A percentile compares a stretch with the other conserved stretches of the same genome.
phyloP scores from a whole-genome alignment of 2,329 filamentous ascomycete species.

The Alternaria novae-zelandiae region DNA sequence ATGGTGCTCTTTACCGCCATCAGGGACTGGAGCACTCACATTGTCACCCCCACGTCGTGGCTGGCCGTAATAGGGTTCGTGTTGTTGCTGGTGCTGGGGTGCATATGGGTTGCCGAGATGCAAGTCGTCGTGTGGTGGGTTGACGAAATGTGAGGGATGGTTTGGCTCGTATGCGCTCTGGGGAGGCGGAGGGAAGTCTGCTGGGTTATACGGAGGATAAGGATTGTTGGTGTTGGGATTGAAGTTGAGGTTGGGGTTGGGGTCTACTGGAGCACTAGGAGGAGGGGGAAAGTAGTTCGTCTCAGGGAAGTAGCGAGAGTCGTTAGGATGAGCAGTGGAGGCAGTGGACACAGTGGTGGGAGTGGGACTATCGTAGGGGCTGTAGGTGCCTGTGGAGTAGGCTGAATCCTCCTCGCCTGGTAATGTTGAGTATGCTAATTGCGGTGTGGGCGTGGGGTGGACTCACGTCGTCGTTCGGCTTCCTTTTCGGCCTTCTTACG shows the following conservation, averaged over 20 bases:
- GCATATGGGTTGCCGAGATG: slow-evolving; percentile 38
- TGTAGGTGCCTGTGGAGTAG: slow-evolving; percentile 44
- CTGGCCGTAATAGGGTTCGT: slow-evolving; percentile 41
- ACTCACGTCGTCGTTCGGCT: slow-evolving; percentile 59
- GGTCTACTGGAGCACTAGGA: slow-evolving; percentile 41
- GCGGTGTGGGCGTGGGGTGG: slow-evolving; percentile 11
- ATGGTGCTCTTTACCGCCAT: slow-evolving; percentile 36
- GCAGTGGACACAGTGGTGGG: slow-evolving; percentile 48
- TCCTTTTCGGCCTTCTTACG: slow-evolving; percentile 62
- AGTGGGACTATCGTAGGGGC: slow-evolving; percentile 30
- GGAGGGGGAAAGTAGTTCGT: slow-evolving; percentile 59
- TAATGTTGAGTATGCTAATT: slow-evolving; percentile 25
- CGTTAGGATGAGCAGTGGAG: slow-evolving; percentile 40
- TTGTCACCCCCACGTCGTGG: slow-evolving; percentile 51
- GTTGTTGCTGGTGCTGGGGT: slow-evolving; percentile 25
- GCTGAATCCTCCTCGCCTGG: slow-evolving; percentile 45
- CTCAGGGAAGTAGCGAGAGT: slow-evolving; percentile 53
- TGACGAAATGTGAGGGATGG: slow-evolving; percentile 38
- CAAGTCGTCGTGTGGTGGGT: slow-evolving; percentile 38
- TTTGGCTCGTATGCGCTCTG: slow-evolving; percentile 31
- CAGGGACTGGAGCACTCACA: slow-evolving; percentile 56
- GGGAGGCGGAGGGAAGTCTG: slow-evolving; percentile 51
- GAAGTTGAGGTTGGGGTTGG: slow-evolving; percentile 21
- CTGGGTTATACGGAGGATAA: slow-evolving; percentile 49
- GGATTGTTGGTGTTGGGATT: slow-evolving; percentile 34